These are phyloP conservation scores for Fusarium chuoi DNA, from an alignment of 2,329 filamentous ascomycete genomes.

Conservation along the genomic window DNA sequence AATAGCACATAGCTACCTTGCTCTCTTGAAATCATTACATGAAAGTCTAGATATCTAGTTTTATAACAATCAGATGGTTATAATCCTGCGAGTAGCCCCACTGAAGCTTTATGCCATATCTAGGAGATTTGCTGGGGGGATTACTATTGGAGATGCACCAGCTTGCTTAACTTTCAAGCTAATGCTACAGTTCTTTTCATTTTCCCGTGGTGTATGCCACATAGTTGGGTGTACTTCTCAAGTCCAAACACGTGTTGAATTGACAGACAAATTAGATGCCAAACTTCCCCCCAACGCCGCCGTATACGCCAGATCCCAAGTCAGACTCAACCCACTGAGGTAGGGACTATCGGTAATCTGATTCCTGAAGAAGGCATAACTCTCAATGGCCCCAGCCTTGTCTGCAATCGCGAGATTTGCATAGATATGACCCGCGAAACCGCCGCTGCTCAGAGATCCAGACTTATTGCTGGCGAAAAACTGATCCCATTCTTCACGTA, in stretches of 20 bases:
- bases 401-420: not conserved
- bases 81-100: too few species aligned
- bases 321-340: not conserved
- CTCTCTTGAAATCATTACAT: too few species aligned
- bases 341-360: not conserved
- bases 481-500: not conserved
- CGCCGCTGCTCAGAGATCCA: not conserved
- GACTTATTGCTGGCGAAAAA: not conserved
- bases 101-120: too few species aligned
- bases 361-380: not conserved
- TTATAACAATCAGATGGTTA: too few species aligned
- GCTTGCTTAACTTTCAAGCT: not conserved
- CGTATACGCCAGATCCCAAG: not conserved
- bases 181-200: rapidly evolving
- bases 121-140: too few species aligned
- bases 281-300: not conserved
- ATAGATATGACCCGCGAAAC: not conserved
- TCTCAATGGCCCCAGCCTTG: not conserved
- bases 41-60: too few species aligned
- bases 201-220: too few species aligned
- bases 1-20: too few species aligned
- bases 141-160: too few species aligned
- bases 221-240: not conserved
- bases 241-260: not conserved
- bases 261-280: not conserved